Base-by-base conservation (phyloP, 805 yeast species). In the Pichia ethanolica region DNA sequence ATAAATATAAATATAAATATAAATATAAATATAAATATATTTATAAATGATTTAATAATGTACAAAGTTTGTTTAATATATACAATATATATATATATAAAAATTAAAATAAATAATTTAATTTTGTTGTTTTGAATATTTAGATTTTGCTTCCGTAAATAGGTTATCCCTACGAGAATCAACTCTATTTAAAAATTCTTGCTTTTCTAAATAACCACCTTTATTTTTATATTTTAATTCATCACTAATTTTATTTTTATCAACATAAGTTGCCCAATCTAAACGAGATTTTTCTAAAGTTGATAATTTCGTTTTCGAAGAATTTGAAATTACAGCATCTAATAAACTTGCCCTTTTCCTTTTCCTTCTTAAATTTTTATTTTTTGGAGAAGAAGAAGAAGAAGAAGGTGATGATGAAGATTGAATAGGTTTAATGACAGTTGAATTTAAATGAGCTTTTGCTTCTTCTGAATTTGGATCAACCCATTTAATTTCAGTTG, bases 251-350 rank as follows among this genome's bases (percentile, higher is more conserved):
- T 89, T 89, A 55, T 83, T 82, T 55, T 85, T 77, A 67, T 91
- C 97, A 33, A 93, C 97, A 68, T 86, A 89, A 43, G 86, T 80
- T 1, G 95, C 95, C 96, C 98, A 93, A 67, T 93, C 99, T 45
- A 93, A 72, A 54, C 95, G 73, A 1, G 96, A 86, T 67, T 93
- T 93, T 63, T 93, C 98, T 55, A 93, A 71, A 0, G 99, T 93
- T 27, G 95, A 86, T 53, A 93, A 72, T 63, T 89, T 91, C 34
- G 87, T 81, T 56, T 85, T 82, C 54, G 83, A 79, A 3, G 86
- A 73, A 10, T 82, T 76, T 41, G 79, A 71, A 42, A 89, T 76
- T 36, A 89, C 89, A 49, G 83, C 87, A 62, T 86, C 90, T 7
- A 89, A 69, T 33, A 88, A 68, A 28, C 91, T 82, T 4, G 86